phyloP scores from a whole-genome alignment of 2,329 filamentous ascomycete species.

The Hymenoscyphus fraxineus region DNA sequence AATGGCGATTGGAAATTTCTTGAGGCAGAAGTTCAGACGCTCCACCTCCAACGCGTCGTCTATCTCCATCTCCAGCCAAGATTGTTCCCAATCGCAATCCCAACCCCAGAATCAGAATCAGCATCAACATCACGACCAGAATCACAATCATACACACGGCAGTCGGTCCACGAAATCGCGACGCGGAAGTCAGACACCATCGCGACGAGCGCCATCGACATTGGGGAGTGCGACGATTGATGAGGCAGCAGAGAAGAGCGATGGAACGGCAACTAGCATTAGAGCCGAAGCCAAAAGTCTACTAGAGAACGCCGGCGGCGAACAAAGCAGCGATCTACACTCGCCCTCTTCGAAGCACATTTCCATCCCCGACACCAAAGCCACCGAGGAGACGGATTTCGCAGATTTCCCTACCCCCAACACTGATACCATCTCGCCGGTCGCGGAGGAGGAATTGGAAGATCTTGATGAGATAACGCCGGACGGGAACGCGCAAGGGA shows the following conservation, averaged over 20 bases:
- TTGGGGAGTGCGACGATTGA: slow-evolving; percentile 18
- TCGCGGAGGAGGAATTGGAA: slow-evolving; percentile 23
- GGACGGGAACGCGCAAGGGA: not conserved
- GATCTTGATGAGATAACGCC: not conserved
- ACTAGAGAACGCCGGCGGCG: not conserved
- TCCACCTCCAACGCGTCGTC: slow-evolving; percentile 24
- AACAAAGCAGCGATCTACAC: slow-evolving; percentile 14
- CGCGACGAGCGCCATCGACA: slow-evolving; percentile 10
- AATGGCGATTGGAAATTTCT: slow-evolving; percentile 31
- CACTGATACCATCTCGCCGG: slow-evolving; percentile 26
- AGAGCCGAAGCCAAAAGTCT: not conserved
- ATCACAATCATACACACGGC: not conserved
- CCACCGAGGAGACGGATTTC: slow-evolving; percentile 15
- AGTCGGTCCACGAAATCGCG: slow-evolving; percentile 13
- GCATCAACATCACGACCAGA: too few species aligned
- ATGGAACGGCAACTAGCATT: not conserved
- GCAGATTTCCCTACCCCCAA: slow-evolving; percentile 32
- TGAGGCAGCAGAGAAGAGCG: slow-evolving; percentile 11
- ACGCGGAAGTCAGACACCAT: slow-evolving; percentile 9
- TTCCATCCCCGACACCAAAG: slow-evolving; percentile 29
- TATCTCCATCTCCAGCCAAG: slow-evolving; percentile 14
- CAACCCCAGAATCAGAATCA: not conserved
- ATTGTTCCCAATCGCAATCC: slow-evolving; percentile 12
- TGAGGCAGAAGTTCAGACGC: slow-evolving; percentile 27
- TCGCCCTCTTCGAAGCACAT: slow-evolving; percentile 12